These are phyloP conservation scores for Raffaelea arxii DNA, from an alignment of 2,329 filamentous ascomycete species.

Conservation along the genomic window DNA sequence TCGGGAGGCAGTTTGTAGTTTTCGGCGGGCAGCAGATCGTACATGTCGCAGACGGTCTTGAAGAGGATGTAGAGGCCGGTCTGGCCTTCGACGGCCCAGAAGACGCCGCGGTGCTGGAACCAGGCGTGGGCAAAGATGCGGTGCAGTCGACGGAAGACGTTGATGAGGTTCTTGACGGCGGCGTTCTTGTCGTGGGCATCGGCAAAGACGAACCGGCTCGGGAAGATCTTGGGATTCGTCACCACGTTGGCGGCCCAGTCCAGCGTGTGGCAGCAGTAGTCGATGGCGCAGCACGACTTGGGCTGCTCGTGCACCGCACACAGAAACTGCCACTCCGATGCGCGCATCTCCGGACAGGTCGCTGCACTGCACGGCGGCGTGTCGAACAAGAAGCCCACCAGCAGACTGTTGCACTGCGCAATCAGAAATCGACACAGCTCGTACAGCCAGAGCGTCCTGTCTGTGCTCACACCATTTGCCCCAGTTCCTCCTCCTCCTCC, in stretches of 20 bases:
- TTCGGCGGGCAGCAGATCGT: slow-evolving; percentile 80
- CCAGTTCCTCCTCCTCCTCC: too few relatives aligned
- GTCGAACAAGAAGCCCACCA: slow-evolving; percentile 89
- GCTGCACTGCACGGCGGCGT: slow-evolving; percentile 75
- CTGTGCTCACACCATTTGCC: slow-evolving; percentile 69
- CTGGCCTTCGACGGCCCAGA: slow-evolving; percentile 85
- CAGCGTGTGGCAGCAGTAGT: slow-evolving; percentile 97
- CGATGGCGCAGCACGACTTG: slow-evolving; percentile 94
- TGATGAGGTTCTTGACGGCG: slow-evolving; percentile 77
- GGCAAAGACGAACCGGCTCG: slow-evolving; percentile 60
- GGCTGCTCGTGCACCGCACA: slow-evolving; percentile 96
- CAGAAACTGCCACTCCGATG: slow-evolving; percentile 97
- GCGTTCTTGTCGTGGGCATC: slow-evolving; percentile 50
- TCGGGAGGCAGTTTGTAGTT: slow-evolving; percentile 94
- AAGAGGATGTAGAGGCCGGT: slow-evolving; percentile 95
- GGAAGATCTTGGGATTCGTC: slow-evolving; percentile 91
- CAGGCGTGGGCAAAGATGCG: slow-evolving; percentile 97
- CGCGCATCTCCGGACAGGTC: slow-evolving; percentile 97
- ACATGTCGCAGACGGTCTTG: slow-evolving; percentile 91
- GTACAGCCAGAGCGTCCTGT: slow-evolving; percentile 90
- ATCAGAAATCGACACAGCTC: slow-evolving; percentile 95
- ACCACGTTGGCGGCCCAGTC: slow-evolving; percentile 96
- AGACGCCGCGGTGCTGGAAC: slow-evolving; percentile 93
- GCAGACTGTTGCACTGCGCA: slow-evolving; percentile 84
- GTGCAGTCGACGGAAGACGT: slow-evolving; percentile 89